These are phyloP conservation scores for Lachnellula willkommii DNA, from an alignment of 2,329 filamentous ascomycete genomes.

Conservation along the genomic window DNA sequence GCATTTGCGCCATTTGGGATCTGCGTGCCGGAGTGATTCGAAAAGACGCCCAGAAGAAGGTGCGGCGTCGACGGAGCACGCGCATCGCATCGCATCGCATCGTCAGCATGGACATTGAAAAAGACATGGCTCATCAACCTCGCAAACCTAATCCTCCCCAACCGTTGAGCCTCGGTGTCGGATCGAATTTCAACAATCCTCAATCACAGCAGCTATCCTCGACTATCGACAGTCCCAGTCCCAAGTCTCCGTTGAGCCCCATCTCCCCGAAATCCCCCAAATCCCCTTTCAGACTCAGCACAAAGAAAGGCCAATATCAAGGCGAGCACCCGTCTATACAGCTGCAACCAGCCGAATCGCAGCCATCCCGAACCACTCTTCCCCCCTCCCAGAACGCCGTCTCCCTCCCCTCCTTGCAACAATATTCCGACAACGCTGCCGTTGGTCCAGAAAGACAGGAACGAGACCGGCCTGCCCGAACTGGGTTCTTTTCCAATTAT, in stretches of 20 bases:
- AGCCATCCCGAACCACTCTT: conserved; percentile 13
- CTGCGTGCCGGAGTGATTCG: not conserved
- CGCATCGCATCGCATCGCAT: conserved; percentile 1
- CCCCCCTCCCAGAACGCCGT: conserved; percentile 19
- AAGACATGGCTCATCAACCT: conserved; percentile 27
- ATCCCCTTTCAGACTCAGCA: conserved; percentile 28
- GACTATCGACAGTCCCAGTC: conserved; percentile 5
- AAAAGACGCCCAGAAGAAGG: not conserved
- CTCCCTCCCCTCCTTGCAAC: conserved; percentile 18
- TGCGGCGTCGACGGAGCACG: not conserved
- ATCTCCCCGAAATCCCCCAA: conserved; percentile 28
- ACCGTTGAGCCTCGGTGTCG: conserved; percentile 28
- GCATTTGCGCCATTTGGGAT: no score
- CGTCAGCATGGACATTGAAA: conserved; percentile 14
- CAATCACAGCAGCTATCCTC: conserved; percentile 13
- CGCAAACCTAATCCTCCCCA: conserved; percentile 26
- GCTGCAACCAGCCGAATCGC: conserved; percentile 16
- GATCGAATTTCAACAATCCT: conserved; percentile 5
- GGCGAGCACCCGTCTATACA: conserved; percentile 15
- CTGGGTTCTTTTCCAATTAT: conserved; percentile 43
- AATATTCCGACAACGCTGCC: conserved; percentile 3
- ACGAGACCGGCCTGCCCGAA: conserved; percentile 22
- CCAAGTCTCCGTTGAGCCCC: conserved; percentile 22
- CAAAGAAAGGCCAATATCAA: conserved; percentile 22
- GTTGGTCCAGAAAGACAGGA: conserved; percentile 14